phyloP scores from a whole-genome alignment of 345 rosid genomes.

The Gossypium australe region DNA sequence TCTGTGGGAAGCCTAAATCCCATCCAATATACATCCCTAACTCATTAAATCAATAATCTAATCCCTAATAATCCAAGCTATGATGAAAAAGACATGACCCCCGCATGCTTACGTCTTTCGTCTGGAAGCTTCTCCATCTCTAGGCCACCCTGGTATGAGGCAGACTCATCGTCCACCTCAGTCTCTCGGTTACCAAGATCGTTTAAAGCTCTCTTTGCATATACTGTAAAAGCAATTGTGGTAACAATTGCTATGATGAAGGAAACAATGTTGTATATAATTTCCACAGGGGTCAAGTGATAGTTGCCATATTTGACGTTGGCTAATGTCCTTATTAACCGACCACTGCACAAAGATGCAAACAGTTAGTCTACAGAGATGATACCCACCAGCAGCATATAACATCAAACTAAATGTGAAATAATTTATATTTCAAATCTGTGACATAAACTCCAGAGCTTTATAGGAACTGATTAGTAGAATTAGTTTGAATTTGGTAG shows the following conservation, averaged over 20 bases:
- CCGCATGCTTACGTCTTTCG: not conserved
- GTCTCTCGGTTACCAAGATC: not conserved
- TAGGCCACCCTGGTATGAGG: not conserved
- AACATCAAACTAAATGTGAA: not conserved
- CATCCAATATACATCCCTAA: not conserved
- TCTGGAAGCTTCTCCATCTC: constrained; percentile 5
- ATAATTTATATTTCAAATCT: not conserved
- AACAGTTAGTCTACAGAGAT: constrained; percentile 3
- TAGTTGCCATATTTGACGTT: constrained; percentile 54
- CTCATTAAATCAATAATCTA: not conserved
- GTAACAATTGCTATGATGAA: constrained; percentile 56
- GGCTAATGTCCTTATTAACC: constrained; percentile 53
- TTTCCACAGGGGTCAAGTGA: constrained; percentile 53
- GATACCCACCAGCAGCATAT: not conserved
- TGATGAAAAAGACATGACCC: not conserved
- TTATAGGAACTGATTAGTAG: not conserved
- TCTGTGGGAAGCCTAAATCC: not conserved
- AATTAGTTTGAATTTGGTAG: not conserved
- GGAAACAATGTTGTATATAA: constrained; percentile 63
- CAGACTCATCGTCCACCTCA: not conserved
- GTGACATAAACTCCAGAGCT: not conserved
- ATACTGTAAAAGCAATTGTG: constrained; percentile 14
- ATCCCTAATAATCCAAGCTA: not conserved
- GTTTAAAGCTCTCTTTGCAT: not conserved
- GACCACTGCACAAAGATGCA: constrained; percentile 50